Evolutionary conservation across 2,329 filamentous ascomycete species (phyloP).

Genomic region (Ophiostoma montium): DNA sequence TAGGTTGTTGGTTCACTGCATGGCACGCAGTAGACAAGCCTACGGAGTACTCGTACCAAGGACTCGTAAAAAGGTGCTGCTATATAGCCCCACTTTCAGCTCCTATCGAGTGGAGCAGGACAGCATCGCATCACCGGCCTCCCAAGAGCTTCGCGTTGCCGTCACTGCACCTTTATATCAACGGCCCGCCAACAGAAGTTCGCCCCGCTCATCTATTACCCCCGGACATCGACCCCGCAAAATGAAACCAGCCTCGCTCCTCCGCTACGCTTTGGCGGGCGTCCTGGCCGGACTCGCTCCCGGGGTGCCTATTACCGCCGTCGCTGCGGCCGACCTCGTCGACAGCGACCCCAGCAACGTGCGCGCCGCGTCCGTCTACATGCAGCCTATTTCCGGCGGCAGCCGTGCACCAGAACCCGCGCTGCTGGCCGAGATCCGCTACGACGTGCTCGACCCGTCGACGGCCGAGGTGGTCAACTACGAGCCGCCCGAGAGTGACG

Average conservation of each 20-base stretch:
- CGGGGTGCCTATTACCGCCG: background rate
- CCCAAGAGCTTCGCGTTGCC: too few relatives aligned
- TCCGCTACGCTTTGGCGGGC: conserved; percentile 4
- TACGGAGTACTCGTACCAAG: too few relatives aligned
- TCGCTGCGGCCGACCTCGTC: background rate
- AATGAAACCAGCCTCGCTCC: conserved; percentile 4
- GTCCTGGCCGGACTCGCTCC: background rate
- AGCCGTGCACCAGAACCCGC: conserved; percentile 19
- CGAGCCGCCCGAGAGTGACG: conserved; percentile 30
- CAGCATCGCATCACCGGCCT: too few relatives aligned
- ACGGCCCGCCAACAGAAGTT: too few relatives aligned
- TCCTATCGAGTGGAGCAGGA: too few relatives aligned
- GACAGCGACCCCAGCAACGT: conserved; percentile 16
- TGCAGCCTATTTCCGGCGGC: conserved; percentile 19
- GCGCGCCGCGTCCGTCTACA: conserved; percentile 36
- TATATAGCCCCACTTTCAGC: too few relatives aligned
- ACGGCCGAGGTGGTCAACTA: conserved; percentile 37
- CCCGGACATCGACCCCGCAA: background rate
- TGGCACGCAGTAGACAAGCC: too few relatives aligned
- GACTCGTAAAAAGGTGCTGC: too few relatives aligned
- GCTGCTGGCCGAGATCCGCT: conserved; percentile 40
- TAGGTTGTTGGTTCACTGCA: too few relatives aligned
- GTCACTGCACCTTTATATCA: too few relatives aligned
- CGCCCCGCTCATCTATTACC: too few relatives aligned
- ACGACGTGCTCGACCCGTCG: conserved; percentile 30